phyloP scores from a whole-genome alignment of 176 grass and related monocot genomes.

The Aegilops bicornis region DNA sequence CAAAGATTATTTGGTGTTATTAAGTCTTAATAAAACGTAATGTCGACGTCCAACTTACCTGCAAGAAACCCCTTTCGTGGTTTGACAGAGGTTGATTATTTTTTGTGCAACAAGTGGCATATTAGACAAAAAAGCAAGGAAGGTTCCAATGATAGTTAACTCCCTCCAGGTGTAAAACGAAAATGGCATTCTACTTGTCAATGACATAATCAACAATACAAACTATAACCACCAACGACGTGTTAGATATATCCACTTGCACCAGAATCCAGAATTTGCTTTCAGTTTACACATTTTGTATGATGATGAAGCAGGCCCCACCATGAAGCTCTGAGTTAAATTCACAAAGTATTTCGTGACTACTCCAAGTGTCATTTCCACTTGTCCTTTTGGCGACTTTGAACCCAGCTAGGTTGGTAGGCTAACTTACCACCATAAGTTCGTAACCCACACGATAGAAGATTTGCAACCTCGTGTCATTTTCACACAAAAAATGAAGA shows the following conservation, averaged over 20 bases:
- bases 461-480: background rate
- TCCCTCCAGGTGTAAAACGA: background rate
- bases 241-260: background rate
- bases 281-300: background rate
- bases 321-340: background rate
- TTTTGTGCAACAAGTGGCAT: background rate
- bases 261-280: background rate
- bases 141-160: background rate
- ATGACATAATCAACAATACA: background rate
- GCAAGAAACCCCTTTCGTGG: conserved; percentile 27
- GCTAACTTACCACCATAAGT: conserved; percentile 22
- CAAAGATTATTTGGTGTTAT: background rate
- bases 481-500: background rate
- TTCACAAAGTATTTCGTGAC: background rate
- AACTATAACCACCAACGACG: background rate
- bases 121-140: background rate
- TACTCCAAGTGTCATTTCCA: background rate
- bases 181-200: background rate
- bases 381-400: background rate
- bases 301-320: background rate
- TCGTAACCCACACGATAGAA: background rate
- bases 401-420: background rate
- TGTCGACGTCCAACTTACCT: conserved; percentile 33
- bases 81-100: conserved; percentile 1
- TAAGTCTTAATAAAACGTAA: background rate